Conservation (phyloP, 1,139 yeast species). For the Nadsonia starkeyi-henricii region DNA sequence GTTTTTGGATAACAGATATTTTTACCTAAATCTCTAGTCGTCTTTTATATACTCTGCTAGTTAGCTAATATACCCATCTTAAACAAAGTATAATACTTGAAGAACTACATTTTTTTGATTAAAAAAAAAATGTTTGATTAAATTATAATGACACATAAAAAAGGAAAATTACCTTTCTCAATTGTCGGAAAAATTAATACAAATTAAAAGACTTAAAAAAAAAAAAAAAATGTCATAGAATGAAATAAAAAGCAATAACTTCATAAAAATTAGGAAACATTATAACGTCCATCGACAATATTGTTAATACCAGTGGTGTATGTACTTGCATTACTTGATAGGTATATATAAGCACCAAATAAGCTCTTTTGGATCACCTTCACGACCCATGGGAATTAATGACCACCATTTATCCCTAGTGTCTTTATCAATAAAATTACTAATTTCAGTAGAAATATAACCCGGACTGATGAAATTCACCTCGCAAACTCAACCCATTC, state of each 20-base stretch:
- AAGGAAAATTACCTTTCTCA: too few species aligned
- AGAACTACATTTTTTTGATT: too few species aligned
- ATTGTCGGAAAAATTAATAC: background rate
- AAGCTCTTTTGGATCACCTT: conserved; percentile 53
- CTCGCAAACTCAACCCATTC: conserved; percentile 78
- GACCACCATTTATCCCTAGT: conserved; percentile 38
- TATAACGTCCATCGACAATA: conserved; percentile 69
- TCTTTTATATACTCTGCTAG: too few species aligned
- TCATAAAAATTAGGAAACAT: background rate
- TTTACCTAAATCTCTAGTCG: too few species aligned
- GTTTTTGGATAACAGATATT: too few species aligned
- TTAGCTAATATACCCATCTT: too few species aligned
- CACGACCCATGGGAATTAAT: conserved; percentile 48
- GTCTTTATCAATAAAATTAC: conserved; percentile 33
- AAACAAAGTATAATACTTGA: too few species aligned
- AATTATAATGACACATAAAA: too few species aligned
- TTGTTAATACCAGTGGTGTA: conserved; percentile 70
- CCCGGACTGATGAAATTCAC: conserved; percentile 74
- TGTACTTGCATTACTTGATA: conserved; percentile 65
- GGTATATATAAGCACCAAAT: conserved; percentile 69
- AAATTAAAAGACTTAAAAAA: background rate
- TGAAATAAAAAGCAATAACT: too few species aligned
- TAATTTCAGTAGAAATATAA: conserved; percentile 50
- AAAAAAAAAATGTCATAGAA: background rate
- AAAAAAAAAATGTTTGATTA: too few species aligned